Evolutionary conservation across 371 early-diverging fungal species (phyloP).

Genomic region (Haplosporangium sp.): DNA sequence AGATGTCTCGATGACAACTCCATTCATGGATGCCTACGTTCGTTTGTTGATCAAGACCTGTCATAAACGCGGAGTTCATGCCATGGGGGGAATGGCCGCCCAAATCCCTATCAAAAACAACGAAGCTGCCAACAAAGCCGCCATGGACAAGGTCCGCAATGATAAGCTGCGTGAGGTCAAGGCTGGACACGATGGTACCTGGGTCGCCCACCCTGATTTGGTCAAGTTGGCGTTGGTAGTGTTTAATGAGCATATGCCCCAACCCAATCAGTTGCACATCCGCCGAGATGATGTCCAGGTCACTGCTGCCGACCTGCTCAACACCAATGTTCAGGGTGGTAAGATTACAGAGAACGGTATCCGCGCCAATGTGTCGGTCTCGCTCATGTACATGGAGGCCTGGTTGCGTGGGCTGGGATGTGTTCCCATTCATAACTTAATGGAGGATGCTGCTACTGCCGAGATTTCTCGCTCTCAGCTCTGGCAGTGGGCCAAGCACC

Average conservation of each 20-base stretch:
- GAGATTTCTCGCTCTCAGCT: slow-evolving; percentile 97
- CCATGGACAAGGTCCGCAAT: slow-evolving; percentile 91
- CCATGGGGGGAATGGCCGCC: slow-evolving; percentile 99
- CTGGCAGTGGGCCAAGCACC: slow-evolving; percentile 96
- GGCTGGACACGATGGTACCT: slow-evolving; percentile 96
- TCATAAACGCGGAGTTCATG: slow-evolving; percentile 96
- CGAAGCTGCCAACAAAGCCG: slow-evolving; percentile 84
- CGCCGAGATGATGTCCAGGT: slow-evolving; percentile 93
- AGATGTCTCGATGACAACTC: slow-evolving; percentile 92
- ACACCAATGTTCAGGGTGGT: slow-evolving; percentile 80
- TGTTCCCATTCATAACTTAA: slow-evolving; percentile 96
- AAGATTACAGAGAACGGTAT: slow-evolving; percentile 90
- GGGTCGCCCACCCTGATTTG: slow-evolving; percentile 98
- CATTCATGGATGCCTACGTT: slow-evolving; percentile 97
- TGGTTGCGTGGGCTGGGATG: slow-evolving; percentile 96
- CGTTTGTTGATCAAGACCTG: slow-evolving; percentile 96
- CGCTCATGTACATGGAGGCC: slow-evolving; percentile 93
- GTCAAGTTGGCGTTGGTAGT: slow-evolving; percentile 87
- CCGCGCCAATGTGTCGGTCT: slow-evolving; percentile 91
- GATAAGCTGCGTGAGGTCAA: slow-evolving; percentile 95
- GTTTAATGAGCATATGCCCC: slow-evolving; percentile 95
- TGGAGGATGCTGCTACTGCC: slow-evolving; percentile 98
- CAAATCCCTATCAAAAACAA: slow-evolving; percentile 97
- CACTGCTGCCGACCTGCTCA: slow-evolving; percentile 83
- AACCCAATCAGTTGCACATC: slow-evolving; percentile 93